A percentile compares a stretch with the other conserved stretches of the same genome.
Conservation (phyloP, 1,139 yeast genomes). For the Pichia sp. region DNA sequence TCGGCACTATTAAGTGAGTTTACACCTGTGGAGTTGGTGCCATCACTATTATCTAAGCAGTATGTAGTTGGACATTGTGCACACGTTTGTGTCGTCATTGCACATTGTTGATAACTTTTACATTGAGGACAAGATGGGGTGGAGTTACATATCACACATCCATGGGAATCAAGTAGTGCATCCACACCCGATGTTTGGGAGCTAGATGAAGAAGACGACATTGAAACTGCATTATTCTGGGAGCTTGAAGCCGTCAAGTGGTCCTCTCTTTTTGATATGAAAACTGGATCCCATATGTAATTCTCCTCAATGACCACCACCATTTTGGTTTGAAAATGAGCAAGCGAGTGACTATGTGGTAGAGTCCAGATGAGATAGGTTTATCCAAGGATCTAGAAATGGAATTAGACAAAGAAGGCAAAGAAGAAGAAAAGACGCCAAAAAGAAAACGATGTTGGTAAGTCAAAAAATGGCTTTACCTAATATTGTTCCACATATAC, state of each 20-base stretch:
- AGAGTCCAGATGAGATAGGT: too few species aligned
- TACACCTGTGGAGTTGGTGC: constrained; percentile 15
- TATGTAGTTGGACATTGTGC: constrained; percentile 50
- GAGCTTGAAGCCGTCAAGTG: background rate
- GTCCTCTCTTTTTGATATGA: background rate
- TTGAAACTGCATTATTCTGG: background rate
- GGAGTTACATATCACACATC: constrained; percentile 51
- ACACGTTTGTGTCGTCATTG: constrained; percentile 52
- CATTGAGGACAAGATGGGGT: constrained; percentile 52
- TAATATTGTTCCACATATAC: background rate
- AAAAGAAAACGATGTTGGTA: background rate
- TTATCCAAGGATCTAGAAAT: background rate
- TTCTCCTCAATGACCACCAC: background rate
- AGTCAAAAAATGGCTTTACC: background rate
- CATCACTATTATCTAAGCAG: constrained; percentile 38
- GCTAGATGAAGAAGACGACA: background rate
- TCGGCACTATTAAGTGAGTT: constrained; percentile 25
- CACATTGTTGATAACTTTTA: constrained; percentile 48
- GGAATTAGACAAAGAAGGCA: background rate
- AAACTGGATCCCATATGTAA: background rate
- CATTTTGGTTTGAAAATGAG: background rate
- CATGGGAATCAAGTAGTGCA: constrained; percentile 2
- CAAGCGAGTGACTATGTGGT: too few species aligned
- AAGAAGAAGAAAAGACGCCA: background rate
- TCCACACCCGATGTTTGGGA: background rate